These are phyloP conservation scores for Clathrospora elynae DNA, from an alignment of 2,329 filamentous ascomycete genomes.

Conservation along the genomic window DNA sequence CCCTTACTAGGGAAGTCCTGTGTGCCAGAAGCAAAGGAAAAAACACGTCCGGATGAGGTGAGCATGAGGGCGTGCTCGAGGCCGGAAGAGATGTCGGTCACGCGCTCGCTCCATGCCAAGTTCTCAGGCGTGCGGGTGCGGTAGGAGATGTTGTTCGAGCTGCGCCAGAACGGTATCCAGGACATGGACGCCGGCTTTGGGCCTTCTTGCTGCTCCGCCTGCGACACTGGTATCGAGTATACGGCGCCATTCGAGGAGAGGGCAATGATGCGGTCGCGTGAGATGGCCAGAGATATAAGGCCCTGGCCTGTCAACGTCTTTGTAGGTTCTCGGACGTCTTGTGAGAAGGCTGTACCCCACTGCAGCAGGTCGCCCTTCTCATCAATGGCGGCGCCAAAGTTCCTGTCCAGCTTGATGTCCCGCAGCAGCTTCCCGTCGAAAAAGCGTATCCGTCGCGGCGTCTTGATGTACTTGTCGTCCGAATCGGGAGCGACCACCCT, in stretches of 20 bases:
- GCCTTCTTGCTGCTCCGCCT: conserved; percentile 69
- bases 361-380: conserved; percentile 89
- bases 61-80: conserved; percentile 85
- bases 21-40: conserved; percentile 81
- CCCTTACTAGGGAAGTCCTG: conserved; percentile 79
- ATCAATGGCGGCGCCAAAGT: conserved; percentile 83
- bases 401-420: conserved; percentile 82
- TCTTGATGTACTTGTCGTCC: conserved; percentile 76
- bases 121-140: conserved; percentile 70
- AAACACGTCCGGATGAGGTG: conserved; percentile 83
- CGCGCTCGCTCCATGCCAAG: conserved; percentile 70
- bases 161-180: conserved; percentile 78
- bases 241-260: conserved; percentile 75
- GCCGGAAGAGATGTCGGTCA: conserved; percentile 76
- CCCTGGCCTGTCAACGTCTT: conserved; percentile 82
- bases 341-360: conserved; percentile 82
- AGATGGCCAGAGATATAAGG: conserved; percentile 75
- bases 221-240: conserved; percentile 81
- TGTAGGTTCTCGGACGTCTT: conserved; percentile 65
- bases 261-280: conserved; percentile 80
- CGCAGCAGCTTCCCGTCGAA: conserved; percentile 85
- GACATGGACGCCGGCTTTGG: conserved; percentile 66
- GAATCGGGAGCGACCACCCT: conserved; percentile 85
- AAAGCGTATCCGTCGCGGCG: conserved; percentile 74
- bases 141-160: conserved; percentile 68